Evolutionary conservation across 1,284 basidiomycete species (phyloP).

Genomic region (Boletellus deceptivus): DNA sequence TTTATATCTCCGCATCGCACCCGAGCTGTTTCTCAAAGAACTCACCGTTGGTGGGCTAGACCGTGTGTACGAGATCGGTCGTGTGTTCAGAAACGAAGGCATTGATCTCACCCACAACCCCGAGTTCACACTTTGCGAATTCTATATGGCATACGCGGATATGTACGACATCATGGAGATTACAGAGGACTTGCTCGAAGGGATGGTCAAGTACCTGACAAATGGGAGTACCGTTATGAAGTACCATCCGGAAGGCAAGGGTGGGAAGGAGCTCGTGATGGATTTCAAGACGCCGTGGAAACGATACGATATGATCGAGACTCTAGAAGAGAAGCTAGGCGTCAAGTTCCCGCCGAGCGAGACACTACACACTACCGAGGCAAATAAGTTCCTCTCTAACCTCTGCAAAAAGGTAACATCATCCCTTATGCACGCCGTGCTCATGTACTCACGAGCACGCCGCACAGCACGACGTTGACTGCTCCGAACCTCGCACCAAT

Average conservation of each 20-base stretch:
- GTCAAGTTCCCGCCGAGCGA: slow-evolving; percentile 95
- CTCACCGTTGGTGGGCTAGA: slow-evolving; percentile 97
- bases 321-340: slow-evolving; percentile 90
- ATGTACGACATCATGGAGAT: slow-evolving; percentile 99
- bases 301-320: slow-evolving; percentile 97
- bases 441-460: slow-evolving; percentile 1
- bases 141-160: slow-evolving; percentile 99
- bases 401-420: slow-evolving; percentile 74
- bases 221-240: slow-evolving; percentile 79
- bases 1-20: slow-evolving; percentile 97
- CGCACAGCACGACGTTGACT: slow-evolving; percentile 93
- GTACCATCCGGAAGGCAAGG: slow-evolving; percentile 95
- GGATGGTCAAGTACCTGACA: slow-evolving; percentile 87
- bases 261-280: slow-evolving; percentile 74
- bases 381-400: slow-evolving; percentile 87
- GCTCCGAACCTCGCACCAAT: slow-evolving; percentile 93
- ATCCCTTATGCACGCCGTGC: not conserved
- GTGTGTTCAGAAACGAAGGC: slow-evolving; percentile 98
- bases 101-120: slow-evolving; percentile 99
- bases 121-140: slow-evolving; percentile 98
- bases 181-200: slow-evolving; percentile 90
- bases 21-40: slow-evolving; percentile 98
- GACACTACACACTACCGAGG: slow-evolving; percentile 83
- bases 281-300: slow-evolving; percentile 98
- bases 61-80: slow-evolving; percentile 97